Percentiles rank a stretch among this genome's conserved stretches.
Evolutionary conservation across 164 flowering plant species (phyloP).

Genomic region (Umbellularia californica): DNA sequence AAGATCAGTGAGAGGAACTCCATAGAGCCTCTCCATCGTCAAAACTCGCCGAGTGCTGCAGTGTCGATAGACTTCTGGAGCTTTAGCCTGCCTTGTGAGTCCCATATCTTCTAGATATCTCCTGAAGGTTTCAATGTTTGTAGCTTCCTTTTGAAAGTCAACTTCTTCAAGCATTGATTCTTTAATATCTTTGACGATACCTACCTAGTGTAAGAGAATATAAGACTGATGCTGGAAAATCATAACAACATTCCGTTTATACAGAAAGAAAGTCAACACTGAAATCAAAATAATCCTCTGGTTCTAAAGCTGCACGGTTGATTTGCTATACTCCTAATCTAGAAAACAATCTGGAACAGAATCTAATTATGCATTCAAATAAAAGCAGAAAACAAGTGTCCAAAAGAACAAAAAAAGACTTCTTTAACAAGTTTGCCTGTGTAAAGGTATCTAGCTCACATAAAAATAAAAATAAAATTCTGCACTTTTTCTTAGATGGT

Average conservation of each 20-base stretch:
- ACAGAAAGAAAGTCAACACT: neutral
- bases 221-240: constrained; percentile 11
- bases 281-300: neutral
- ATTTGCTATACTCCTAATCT: neutral
- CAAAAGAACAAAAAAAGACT: too few relatives aligned
- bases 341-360: neutral
- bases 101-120: constrained; percentile 81
- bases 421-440: neutral
- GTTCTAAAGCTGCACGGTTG: neutral
- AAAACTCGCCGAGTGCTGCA: constrained; percentile 67
- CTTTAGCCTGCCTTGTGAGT: constrained; percentile 83
- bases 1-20: constrained; percentile 95
- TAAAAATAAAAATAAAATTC: too few relatives aligned
- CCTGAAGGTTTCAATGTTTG: constrained; percentile 77
- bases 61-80: constrained; percentile 76
- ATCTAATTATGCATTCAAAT: neutral
- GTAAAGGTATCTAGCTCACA: neutral
- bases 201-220: constrained; percentile 51
- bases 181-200: constrained; percentile 80
- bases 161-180: constrained; percentile 98
- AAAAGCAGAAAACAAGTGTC: neutral
- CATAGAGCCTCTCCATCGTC: constrained; percentile 96
- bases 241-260: neutral
- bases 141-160: constrained; percentile 86
- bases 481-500: neutral